Percentiles rank a stretch among this genome's conserved stretches.
Evolutionary conservation across 2,329 filamentous ascomycete genomes (phyloP).

Genomic region (Onygena corvina): DNA sequence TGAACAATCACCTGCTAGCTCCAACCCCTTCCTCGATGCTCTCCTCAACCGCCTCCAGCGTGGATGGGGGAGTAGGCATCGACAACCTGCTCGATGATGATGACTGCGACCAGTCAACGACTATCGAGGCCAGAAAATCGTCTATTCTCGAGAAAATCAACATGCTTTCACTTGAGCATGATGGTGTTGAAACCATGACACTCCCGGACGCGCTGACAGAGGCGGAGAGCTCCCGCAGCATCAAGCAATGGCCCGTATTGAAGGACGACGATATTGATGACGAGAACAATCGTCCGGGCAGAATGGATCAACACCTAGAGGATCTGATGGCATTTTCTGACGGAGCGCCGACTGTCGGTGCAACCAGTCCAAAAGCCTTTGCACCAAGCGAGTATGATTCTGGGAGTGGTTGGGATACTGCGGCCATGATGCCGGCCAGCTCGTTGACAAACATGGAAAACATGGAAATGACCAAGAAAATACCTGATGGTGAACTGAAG

Average conservation of each 20-base stretch:
- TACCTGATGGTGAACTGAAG: constrained; percentile 11
- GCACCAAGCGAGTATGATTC: background rate
- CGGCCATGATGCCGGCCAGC: background rate
- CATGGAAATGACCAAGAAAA: background rate
- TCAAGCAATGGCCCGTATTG: constrained; percentile 21
- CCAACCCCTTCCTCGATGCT: background rate
- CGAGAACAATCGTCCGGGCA: background rate
- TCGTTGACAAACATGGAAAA: background rate
- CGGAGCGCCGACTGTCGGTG: background rate
- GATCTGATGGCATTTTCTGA: constrained; percentile 20
- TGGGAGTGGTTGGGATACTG: background rate
- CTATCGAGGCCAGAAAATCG: constrained; percentile 10
- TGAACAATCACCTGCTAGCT: constrained; percentile 12
- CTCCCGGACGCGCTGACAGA: background rate
- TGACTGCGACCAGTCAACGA: constrained; percentile 16
- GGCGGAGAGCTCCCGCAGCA: background rate
- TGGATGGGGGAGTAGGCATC: constrained; percentile 21
- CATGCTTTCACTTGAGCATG: background rate
- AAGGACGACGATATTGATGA: background rate
- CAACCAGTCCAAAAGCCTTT: background rate
- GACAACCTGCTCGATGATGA: constrained; percentile 11
- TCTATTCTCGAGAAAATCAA: constrained; percentile 10
- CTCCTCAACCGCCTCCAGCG: constrained; percentile 13
- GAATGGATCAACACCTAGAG: background rate
- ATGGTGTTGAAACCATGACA: background rate